Conservation (phyloP, 805 yeast species). For the Millerozyma acaciae region DNA sequence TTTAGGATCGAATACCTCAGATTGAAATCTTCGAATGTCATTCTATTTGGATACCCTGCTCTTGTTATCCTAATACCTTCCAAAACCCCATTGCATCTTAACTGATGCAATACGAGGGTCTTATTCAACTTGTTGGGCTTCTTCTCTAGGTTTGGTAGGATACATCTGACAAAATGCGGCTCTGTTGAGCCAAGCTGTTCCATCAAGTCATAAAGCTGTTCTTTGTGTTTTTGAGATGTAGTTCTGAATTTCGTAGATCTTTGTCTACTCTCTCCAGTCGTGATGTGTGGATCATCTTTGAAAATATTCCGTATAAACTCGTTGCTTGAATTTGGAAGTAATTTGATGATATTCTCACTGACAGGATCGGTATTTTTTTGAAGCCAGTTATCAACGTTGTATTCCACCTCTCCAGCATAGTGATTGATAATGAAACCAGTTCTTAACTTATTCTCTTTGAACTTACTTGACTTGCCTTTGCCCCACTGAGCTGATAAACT, state of each 20-base stretch:
- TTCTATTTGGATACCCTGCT: slow-evolving; percentile 93
- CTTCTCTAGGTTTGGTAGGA: slow-evolving; percentile 80
- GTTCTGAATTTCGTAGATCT: slow-evolving; percentile 46
- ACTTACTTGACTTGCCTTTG: slow-evolving; percentile 42
- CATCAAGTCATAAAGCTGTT: slow-evolving; percentile 72
- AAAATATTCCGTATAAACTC: slow-evolving; percentile 56
- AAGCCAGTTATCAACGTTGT: slow-evolving; percentile 87
- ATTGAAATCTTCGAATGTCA: slow-evolving; percentile 76
- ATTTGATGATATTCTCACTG: slow-evolving; percentile 63
- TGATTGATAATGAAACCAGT: slow-evolving; percentile 83
- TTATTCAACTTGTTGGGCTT: slow-evolving; percentile 70
- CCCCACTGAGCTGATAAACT: slow-evolving; percentile 70
- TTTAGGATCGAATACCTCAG: slow-evolving; percentile 71
- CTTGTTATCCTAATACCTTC: slow-evolving; percentile 98
- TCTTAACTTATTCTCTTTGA: slow-evolving; percentile 67
- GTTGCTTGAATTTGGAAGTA: slow-evolving; percentile 57
- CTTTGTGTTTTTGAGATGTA: slow-evolving; percentile 84
- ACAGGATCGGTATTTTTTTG: slow-evolving; percentile 93
- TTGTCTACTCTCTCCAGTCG: slow-evolving; percentile 19
- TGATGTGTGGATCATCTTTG: slow-evolving; percentile 27
- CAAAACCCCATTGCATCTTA: slow-evolving; percentile 94
- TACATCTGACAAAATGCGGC: slow-evolving; percentile 97
- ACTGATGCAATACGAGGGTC: slow-evolving; percentile 74
- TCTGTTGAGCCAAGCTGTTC: slow-evolving; percentile 71
- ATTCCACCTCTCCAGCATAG: slow-evolving; percentile 96